phyloP scores from a whole-genome alignment of 179 eudicot genomes.

The Sideroxylon spinosum region DNA sequence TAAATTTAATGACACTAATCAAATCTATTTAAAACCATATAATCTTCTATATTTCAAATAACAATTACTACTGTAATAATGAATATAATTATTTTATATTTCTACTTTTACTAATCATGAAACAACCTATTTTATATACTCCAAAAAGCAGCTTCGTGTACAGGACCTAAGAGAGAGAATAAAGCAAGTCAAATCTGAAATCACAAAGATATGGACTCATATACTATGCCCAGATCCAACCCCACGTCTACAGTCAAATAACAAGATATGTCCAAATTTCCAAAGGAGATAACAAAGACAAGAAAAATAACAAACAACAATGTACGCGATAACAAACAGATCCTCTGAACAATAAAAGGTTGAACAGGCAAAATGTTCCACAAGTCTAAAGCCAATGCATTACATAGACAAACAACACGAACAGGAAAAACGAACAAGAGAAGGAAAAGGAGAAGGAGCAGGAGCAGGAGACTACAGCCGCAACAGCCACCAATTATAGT shows the following conservation, averaged over 20 bases:
- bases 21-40: no score
- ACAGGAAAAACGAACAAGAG: no score
- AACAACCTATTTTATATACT: not conserved
- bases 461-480: not conserved
- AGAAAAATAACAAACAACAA: not conserved
- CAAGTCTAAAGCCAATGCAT: not conserved
- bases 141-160: not conserved
- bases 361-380: not conserved
- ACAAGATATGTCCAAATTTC: not conserved
- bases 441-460: not conserved
- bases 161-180: not conserved
- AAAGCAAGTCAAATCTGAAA: not conserved
- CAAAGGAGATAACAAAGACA: not conserved
- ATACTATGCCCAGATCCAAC: not conserved
- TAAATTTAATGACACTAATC: no score
- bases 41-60: no score
- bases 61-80: no score
- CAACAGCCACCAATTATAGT: not conserved
- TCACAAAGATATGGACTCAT: not conserved
- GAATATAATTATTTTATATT: no score
- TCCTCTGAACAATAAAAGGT: slow-evolving; percentile 1
- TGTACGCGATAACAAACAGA: not conserved
- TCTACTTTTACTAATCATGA: no score
- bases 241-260: not conserved
- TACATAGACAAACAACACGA: not conserved